phyloP scores from a whole-genome alignment of 805 yeast species.

The Starmerella floris region DNA sequence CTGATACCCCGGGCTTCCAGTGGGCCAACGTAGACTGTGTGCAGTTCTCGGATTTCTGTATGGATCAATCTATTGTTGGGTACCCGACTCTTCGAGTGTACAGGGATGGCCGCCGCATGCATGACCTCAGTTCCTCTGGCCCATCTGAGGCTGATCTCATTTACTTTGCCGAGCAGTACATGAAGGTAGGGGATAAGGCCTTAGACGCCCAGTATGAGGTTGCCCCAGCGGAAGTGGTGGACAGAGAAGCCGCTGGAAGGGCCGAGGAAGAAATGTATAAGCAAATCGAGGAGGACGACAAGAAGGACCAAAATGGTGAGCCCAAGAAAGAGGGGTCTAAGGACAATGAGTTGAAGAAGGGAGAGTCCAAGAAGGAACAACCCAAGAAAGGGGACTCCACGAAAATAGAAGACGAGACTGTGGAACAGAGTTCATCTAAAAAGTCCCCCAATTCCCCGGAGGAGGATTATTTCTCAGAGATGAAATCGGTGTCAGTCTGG shows the following conservation, averaged over 20 bases:
- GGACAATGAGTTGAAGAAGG: not conserved
- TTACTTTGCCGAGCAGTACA: conserved; percentile 12
- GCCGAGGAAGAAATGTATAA: not conserved
- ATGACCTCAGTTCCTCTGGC: conserved; percentile 16
- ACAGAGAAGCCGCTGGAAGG: conserved; percentile 1
- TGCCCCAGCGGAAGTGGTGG: conserved; percentile 5
- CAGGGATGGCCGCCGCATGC: conserved; percentile 25
- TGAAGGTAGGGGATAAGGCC: conserved; percentile 11
- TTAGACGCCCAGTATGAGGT: conserved; percentile 7
- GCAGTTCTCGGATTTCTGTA: conserved; percentile 75
- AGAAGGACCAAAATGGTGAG: not conserved
- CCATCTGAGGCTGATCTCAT: conserved; percentile 12
- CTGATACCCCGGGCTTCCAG: conserved; percentile 35
- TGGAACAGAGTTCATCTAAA: not conserved
- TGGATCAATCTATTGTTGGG: conserved; percentile 43
- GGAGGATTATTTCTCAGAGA: not conserved
- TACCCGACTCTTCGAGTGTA: conserved; percentile 66
- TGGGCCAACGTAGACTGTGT: conserved; percentile 69
- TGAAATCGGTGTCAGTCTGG: conserved; percentile 2
- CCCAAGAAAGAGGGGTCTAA: not conserved
- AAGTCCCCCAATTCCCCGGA: not conserved
- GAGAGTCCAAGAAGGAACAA: not conserved
- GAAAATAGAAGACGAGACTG: not conserved
- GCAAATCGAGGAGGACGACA: not conserved
- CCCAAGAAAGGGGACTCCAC: not conserved